Conservation (phyloP, 495 filamentous ascomycete species). For the Penicillium alfredii region DNA sequence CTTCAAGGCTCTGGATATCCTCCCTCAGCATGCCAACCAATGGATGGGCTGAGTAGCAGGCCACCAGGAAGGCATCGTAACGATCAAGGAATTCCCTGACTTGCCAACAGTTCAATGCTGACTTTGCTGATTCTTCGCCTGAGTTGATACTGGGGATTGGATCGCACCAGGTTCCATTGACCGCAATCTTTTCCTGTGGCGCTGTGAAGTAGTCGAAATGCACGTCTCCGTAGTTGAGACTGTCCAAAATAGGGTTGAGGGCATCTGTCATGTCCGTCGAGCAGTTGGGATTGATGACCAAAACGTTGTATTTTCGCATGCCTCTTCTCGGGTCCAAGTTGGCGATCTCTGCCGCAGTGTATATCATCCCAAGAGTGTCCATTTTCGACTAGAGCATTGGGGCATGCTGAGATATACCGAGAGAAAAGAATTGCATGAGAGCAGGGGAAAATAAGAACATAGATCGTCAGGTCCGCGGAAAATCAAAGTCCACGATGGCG, state of each 20-base stretch:
- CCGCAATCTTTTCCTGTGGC: conserved; percentile 27
- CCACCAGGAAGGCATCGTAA: conserved; percentile 75
- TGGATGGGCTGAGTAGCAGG: conserved; percentile 86
- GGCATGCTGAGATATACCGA: too few relatives aligned
- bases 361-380: too few relatives aligned
- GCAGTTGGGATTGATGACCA: conserved; percentile 92
- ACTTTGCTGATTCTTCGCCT: conserved; percentile 45
- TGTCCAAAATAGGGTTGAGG: conserved; percentile 57
- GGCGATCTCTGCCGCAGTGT: too few relatives aligned
- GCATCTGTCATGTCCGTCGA: conserved; percentile 74
- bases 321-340: conserved; percentile 15
- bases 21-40: conserved; percentile 58
- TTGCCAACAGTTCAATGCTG: conserved; percentile 50
- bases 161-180: conserved; percentile 25
- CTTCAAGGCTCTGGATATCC: conserved; percentile 24
- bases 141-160: conserved; percentile 44
- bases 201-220: conserved; percentile 53
- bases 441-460: too few relatives aligned
- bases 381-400: too few relatives aligned
- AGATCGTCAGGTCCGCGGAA: too few relatives aligned
- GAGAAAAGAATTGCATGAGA: too few relatives aligned
- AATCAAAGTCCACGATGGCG: too few relatives aligned
- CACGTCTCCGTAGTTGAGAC: conserved; percentile 43
- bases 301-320: conserved; percentile 41
- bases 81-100: conserved; percentile 47